Evolutionary conservation across 2,329 filamentous ascomycete species (phyloP).

Genomic region (Paecilomyces fulvus): DNA sequence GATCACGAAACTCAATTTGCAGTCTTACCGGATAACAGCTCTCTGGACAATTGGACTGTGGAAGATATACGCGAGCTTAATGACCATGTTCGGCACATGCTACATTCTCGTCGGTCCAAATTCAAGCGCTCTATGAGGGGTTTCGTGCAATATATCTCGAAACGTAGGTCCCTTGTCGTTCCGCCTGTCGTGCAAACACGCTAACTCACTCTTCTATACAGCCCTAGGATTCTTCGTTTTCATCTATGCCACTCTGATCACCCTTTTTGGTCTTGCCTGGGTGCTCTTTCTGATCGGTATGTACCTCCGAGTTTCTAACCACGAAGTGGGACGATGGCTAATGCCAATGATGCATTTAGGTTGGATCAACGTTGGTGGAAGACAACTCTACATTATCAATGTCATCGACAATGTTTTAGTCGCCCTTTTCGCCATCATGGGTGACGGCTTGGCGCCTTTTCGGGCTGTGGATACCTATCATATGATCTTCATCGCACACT

Average conservation of each 20-base stretch:
- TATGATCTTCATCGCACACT: slow-evolving; percentile 73
- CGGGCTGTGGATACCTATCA: slow-evolving; percentile 77
- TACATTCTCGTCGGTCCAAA: slow-evolving; percentile 70
- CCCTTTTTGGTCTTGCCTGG: slow-evolving; percentile 77
- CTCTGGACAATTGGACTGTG: slow-evolving; percentile 64
- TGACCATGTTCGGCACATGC: slow-evolving; percentile 78
- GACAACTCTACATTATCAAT: slow-evolving; percentile 61
- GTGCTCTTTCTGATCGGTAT: slow-evolving; percentile 78
- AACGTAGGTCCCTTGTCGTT: slow-evolving; percentile 43
- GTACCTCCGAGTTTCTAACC: slow-evolving; percentile 2
- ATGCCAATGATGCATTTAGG: slow-evolving; percentile 23
- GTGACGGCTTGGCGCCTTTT: slow-evolving; percentile 65
- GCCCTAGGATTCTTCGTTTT: slow-evolving; percentile 76
- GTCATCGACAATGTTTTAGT: slow-evolving; percentile 64
- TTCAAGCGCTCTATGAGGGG: slow-evolving; percentile 74
- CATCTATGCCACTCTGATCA: slow-evolving; percentile 73
- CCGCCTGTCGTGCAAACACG: background rate
- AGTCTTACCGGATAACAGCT: slow-evolving; percentile 65
- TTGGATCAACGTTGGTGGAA: slow-evolving; percentile 74
- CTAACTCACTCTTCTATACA: slow-evolving; percentile 18
- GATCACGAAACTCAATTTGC: slow-evolving; percentile 64
- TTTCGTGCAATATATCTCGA: slow-evolving; percentile 69
- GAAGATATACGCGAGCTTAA: slow-evolving; percentile 70
- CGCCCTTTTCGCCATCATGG: slow-evolving; percentile 61
- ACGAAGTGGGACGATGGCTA: background rate